Percentiles rank a stretch among this genome's conserved stretches.
These are phyloP conservation scores for Peterozyma toletana DNA, from an alignment of 805 yeast genomes.

Conservation along the genomic window DNA sequence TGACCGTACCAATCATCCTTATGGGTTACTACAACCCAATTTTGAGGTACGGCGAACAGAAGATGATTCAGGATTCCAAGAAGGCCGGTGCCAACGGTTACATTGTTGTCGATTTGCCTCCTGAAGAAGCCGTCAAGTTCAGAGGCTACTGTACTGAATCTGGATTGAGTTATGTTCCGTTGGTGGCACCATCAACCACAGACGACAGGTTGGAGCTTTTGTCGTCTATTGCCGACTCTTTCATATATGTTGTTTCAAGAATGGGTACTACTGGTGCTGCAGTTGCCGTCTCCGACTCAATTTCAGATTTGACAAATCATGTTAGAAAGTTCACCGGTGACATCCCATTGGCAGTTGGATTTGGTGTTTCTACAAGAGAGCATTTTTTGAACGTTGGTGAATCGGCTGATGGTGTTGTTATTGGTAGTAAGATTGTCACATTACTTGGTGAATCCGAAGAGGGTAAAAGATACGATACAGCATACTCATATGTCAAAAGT, in stretches of 20 bases:
- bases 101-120: constrained; percentile 93
- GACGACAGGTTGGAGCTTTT: constrained; percentile 77
- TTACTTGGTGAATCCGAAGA: constrained; percentile 56
- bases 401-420: constrained; percentile 90
- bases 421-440: constrained; percentile 81
- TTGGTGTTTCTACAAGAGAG: constrained; percentile 92
- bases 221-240: constrained; percentile 86
- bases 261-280: constrained; percentile 98
- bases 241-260: constrained; percentile 91
- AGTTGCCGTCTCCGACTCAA: constrained; percentile 51
- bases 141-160: constrained; percentile 61
- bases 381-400: constrained; percentile 77
- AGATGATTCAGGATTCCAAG: constrained; percentile 70
- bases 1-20: constrained; percentile 79
- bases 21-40: constrained; percentile 99
- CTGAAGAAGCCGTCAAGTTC: constrained; percentile 91
- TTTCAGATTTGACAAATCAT: constrained; percentile 61
- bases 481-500: constrained; percentile 58
- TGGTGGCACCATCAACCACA: constrained; percentile 95
- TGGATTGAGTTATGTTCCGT: constrained; percentile 81
- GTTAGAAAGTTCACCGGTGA: constrained; percentile 71
- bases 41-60: constrained; percentile 80
- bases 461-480: constrained; percentile 56
- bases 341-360: constrained; percentile 90
- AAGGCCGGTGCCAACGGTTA: constrained; percentile 93